Evolutionary conservation across 2,329 filamentous ascomycete genomes (phyloP).

Genomic region (Biscogniauxia mediterranea): DNA sequence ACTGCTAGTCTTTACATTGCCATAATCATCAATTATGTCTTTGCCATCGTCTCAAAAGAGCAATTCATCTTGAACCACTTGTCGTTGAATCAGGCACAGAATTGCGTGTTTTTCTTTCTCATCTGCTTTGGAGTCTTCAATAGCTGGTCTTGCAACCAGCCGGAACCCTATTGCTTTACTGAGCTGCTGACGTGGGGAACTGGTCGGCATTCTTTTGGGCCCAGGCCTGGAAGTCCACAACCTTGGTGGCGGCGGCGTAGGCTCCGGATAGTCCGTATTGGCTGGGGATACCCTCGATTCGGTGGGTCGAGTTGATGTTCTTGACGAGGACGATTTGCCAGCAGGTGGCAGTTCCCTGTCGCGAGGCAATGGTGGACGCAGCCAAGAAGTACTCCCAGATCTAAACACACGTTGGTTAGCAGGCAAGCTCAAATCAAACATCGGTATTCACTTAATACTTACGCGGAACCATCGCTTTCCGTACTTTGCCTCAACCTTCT

Average conservation of each 20-base stretch:
- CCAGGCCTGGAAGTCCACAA: constrained; percentile 33
- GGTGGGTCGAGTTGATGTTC: constrained; percentile 80
- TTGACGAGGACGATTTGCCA: constrained; percentile 78
- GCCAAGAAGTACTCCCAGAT: constrained; percentile 82
- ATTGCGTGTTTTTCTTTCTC: not conserved
- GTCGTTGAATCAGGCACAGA: not conserved
- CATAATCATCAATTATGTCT: not conserved
- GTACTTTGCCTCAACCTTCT: constrained; percentile 93
- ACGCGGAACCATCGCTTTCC: constrained; percentile 93
- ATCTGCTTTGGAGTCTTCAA: not conserved
- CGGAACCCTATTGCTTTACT: constrained; percentile 16
- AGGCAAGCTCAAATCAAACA: not conserved
- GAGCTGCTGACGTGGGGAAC: constrained; percentile 30
- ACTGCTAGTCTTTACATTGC: not conserved
- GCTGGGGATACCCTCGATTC: constrained; percentile 66
- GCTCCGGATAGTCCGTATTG: constrained; percentile 66
- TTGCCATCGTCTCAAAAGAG: not conserved
- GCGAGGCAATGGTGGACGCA: constrained; percentile 71
- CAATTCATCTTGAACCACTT: not conserved
- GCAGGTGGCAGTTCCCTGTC: constrained; percentile 73
- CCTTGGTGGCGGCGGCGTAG: constrained; percentile 39
- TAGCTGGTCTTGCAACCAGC: not conserved
- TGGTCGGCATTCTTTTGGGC: constrained; percentile 34
- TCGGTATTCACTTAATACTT: constrained; percentile 40
- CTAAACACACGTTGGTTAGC: constrained; percentile 21